Conservation (phyloP, 2,329 filamentous ascomycete genomes). For the Biscogniauxia mediterranea region DNA sequence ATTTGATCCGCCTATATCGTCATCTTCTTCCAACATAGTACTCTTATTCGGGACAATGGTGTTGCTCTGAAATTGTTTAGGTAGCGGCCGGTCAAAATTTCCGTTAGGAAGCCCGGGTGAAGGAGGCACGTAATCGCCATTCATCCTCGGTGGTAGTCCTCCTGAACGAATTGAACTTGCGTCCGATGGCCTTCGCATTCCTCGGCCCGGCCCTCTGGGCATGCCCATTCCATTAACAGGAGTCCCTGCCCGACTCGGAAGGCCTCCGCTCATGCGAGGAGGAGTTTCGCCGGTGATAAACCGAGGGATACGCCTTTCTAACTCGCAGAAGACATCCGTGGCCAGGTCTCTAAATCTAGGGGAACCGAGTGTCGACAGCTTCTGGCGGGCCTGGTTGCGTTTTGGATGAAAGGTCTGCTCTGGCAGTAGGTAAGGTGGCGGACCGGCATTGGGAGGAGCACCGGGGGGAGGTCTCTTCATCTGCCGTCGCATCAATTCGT, state of each 20-base stretch:
- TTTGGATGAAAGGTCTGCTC: constrained; percentile 92
- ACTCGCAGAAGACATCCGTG: constrained; percentile 92
- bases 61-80: constrained; percentile 90
- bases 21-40: constrained; percentile 94
- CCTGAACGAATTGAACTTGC: constrained; percentile 57
- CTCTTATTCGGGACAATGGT: constrained; percentile 98
- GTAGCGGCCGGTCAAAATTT: constrained; percentile 72
- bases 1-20: constrained; percentile 62
- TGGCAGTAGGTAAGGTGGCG: constrained; percentile 77
- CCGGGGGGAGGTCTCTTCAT: constrained; percentile 57
- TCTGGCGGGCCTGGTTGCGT: constrained; percentile 94
- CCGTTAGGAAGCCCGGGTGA: constrained; percentile 59
- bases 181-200: constrained; percentile 57
- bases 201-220: constrained; percentile 50
- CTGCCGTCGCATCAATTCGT: constrained; percentile 88
- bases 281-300: constrained; percentile 72
- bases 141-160: constrained; percentile 32
- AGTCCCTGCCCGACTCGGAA: constrained; percentile 59
- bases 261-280: constrained; percentile 61
- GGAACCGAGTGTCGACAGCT: constrained; percentile 83
- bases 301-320: constrained; percentile 84
- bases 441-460: constrained; percentile 46
- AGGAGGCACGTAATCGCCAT: constrained; percentile 52
- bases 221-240: constrained; percentile 57
- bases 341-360: constrained; percentile 88